phyloP scores from a whole-genome alignment of 768 basidiomycete genomes.

The Hypholoma fasciculare region DNA sequence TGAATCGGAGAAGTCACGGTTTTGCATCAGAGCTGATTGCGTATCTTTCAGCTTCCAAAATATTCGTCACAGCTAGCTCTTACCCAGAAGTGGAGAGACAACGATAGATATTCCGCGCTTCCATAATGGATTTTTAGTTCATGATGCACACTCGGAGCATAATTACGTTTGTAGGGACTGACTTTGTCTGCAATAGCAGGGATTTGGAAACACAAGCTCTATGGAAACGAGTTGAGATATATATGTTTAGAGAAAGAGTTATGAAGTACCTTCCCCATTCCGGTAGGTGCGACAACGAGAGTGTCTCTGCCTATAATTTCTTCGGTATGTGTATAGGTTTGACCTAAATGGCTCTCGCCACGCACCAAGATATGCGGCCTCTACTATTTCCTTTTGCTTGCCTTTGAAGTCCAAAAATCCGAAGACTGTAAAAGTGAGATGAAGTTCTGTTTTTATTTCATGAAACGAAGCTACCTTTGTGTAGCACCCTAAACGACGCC shows the following conservation, averaged over 20 bases:
- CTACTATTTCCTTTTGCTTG: conserved; percentile 74
- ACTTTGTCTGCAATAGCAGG: conserved; percentile 72
- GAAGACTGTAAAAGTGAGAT: conserved; percentile 48
- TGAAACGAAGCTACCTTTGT: not conserved
- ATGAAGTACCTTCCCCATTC: conserved; percentile 76
- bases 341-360: not conserved
- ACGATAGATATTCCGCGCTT: conserved; percentile 74
- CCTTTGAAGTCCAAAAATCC: conserved; percentile 71
- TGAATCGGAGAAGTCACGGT: conserved; percentile 48
- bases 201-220: conserved; percentile 87
- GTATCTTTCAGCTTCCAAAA: not conserved
- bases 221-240: not conserved
- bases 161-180: not conserved
- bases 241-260: not conserved
- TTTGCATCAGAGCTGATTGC: conserved; percentile 72
- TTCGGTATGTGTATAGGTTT: not conserved
- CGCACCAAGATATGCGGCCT: conserved; percentile 65
- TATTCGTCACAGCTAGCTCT: not conserved
- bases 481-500: not conserved
- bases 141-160: not conserved
- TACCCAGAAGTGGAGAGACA: conserved; percentile 76
- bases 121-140: not conserved
- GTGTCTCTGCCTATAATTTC: conserved; percentile 59
- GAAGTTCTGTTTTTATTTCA: not conserved
- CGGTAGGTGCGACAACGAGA: conserved; percentile 81